Percentiles rank a stretch among this genome's conserved stretches.
phyloP scores from a whole-genome alignment of 129 eudicot species.

The Rutidosis leptorrhynchoides region DNA sequence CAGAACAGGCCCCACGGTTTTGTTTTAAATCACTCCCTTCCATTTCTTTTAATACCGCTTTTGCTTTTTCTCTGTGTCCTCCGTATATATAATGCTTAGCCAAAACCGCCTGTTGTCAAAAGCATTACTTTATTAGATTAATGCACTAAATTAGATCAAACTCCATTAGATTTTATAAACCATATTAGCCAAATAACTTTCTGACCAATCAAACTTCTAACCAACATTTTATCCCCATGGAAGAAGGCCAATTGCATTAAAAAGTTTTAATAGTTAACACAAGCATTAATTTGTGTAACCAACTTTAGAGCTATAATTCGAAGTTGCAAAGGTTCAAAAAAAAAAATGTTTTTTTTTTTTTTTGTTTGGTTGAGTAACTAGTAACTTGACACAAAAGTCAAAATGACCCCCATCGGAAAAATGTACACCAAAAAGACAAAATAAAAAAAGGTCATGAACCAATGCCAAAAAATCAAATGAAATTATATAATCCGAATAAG shows the following conservation, averaged over 20 bases:
- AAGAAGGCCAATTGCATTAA: background rate
- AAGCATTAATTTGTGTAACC: background rate
- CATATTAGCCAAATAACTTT: background rate
- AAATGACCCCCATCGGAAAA: too few species aligned
- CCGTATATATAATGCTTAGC: slow-evolving; percentile 51
- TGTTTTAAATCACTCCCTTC: slow-evolving; percentile 44
- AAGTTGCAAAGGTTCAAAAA: background rate
- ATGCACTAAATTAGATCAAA: background rate
- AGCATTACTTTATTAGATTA: slow-evolving; percentile 5
- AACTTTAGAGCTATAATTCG: background rate
- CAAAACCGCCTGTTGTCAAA: slow-evolving; percentile 25
- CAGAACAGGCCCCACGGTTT: slow-evolving; percentile 42
- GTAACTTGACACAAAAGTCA: too few species aligned
- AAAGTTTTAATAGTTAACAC: background rate
- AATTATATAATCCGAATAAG: too few species aligned
- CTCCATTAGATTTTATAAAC: background rate
- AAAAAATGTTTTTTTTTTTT: too few species aligned
- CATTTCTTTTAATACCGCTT: slow-evolving; percentile 54
- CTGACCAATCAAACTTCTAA: background rate
- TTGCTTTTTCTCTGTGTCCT: slow-evolving; percentile 68
- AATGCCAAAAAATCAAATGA: too few species aligned
- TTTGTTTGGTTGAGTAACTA: background rate
- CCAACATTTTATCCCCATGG: background rate
- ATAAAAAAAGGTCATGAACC: background rate
- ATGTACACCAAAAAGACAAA: too few species aligned